Base-by-base conservation (phyloP, 1,284 basidiomycete genomes). In the Ustilago nuda region DNA sequence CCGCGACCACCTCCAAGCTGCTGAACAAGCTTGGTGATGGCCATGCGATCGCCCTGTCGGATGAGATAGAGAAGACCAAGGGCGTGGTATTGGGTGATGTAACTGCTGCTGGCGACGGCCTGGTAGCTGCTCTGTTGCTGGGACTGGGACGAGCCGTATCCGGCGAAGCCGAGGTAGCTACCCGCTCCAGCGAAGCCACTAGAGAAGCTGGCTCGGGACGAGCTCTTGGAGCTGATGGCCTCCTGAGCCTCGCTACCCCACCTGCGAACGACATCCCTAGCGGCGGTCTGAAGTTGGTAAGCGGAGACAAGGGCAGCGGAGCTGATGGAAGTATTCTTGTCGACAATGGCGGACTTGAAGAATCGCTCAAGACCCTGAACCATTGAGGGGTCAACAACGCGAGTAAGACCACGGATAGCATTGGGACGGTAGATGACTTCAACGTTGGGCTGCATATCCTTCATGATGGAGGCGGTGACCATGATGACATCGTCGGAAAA, bases 391-490 rank as follows among this genome's bases (percentile, higher is more conserved):
- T 99, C 97, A 82, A 98, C 97, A 86, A 99, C 96, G 67, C 95
- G 90, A 87, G 94, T 95, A 17, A 99, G 89, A 5, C 96, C 95
- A 81, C 97, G 92, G 79, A 99, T 99, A 36, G 97, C 93, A 87
- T 99, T 99, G 45, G 97, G 94, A 67, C 97, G 90, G 88, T 99
- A 99, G 79, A 99, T 95, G 84, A 98, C 96, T 87, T 99, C 97
- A 58, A 95, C 92, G 86, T 98, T 98, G 58, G 95, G 93, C 86
- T 99, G 96, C 94, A 99, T 99, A 86, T 99, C 96, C 89, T 99
- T 99, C 95, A 98, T 98, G 87, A 99, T 99, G 85, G 95, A 98
- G 84, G 93, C 94, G 7, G 97, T 99, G 80, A 98, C 95, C 95
- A 99, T 99, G 84, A 99, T 98, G 43, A 98, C 75, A 54, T 99